These are phyloP conservation scores for Hyphodiscus hymeniophilus DNA, from an alignment of 495 filamentous ascomycete species.

Conservation along the genomic window DNA sequence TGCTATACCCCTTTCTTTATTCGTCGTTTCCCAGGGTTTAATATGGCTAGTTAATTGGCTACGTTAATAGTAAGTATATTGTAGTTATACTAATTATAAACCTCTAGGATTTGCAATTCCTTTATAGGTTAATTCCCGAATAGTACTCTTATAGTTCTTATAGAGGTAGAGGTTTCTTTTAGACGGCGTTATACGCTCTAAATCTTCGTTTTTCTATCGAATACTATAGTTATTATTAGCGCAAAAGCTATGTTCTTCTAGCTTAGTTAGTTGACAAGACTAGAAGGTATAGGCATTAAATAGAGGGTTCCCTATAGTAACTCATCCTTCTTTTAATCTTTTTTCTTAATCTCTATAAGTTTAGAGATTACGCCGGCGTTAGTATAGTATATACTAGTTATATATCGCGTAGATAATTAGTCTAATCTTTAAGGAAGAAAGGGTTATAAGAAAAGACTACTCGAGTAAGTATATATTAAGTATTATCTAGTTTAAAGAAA, in stretches of 20 bases:
- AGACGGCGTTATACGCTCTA: background rate
- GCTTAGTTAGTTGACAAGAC: background rate
- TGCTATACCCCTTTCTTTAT: background rate
- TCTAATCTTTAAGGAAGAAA: no score
- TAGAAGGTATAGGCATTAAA: background rate
- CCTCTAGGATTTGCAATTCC: background rate
- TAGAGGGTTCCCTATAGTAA: background rate
- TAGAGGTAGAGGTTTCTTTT: background rate
- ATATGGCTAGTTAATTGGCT: background rate
- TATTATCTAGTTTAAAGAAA: no score
- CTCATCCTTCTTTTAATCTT: background rate
- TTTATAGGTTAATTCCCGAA: conserved; percentile 1
- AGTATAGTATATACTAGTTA: background rate
- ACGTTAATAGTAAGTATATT: background rate
- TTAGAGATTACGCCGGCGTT: background rate
- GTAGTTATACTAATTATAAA: conserved; percentile 2
- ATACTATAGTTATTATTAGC: background rate
- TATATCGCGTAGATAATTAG: no score
- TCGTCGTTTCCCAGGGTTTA: background rate
- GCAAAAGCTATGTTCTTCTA: background rate
- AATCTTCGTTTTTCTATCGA: background rate
- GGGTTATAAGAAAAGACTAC: no score
- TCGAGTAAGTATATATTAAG: no score
- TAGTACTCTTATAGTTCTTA: background rate
- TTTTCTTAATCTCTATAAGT: conserved; percentile 1